These are phyloP conservation scores for Saccharomycopsis crataegensis DNA, from an alignment of 1,139 yeast species.

Conservation along the genomic window DNA sequence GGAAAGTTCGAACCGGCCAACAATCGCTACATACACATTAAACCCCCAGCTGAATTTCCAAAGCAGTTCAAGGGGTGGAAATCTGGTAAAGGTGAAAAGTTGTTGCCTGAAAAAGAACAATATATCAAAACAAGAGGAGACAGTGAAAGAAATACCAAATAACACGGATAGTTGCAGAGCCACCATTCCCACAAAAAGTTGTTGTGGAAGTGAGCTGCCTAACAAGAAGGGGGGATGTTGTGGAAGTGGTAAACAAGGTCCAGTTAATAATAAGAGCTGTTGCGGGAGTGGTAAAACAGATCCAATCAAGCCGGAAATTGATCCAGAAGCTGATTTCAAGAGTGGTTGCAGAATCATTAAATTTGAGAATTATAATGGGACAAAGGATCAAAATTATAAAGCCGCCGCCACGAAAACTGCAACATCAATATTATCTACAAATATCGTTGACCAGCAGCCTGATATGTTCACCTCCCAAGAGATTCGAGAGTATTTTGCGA, in stretches of 20 bases:
- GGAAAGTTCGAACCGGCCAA: slow-evolving; percentile 10
- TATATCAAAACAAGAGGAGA: neutral
- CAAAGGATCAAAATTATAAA: neutral
- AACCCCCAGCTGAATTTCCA: slow-evolving; percentile 10
- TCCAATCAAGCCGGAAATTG: neutral
- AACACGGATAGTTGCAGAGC: neutral
- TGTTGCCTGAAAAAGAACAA: neutral
- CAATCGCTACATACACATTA: slow-evolving; percentile 9
- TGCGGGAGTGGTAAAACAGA: neutral
- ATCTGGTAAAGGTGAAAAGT: neutral
- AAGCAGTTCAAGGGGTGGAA: neutral
- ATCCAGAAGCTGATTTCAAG: neutral
- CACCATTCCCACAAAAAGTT: neutral
- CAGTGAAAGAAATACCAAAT: neutral
- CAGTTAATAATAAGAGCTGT: too few species aligned
- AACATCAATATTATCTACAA: neutral
- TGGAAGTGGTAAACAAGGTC: neutral
- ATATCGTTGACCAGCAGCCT: neutral
- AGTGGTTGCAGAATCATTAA: slow-evolving; percentile 6
- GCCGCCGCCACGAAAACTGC: neutral
- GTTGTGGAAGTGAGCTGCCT: neutral
- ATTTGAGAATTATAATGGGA: slow-evolving; percentile 1
- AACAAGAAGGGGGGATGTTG: neutral
- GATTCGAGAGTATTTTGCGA: neutral
- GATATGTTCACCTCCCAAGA: neutral